Evolutionary conservation across 139 green algal genomes (phyloP), one percentile per base, ranked within the genome.

Genomic region (Volvox reticuliferus): DNA sequence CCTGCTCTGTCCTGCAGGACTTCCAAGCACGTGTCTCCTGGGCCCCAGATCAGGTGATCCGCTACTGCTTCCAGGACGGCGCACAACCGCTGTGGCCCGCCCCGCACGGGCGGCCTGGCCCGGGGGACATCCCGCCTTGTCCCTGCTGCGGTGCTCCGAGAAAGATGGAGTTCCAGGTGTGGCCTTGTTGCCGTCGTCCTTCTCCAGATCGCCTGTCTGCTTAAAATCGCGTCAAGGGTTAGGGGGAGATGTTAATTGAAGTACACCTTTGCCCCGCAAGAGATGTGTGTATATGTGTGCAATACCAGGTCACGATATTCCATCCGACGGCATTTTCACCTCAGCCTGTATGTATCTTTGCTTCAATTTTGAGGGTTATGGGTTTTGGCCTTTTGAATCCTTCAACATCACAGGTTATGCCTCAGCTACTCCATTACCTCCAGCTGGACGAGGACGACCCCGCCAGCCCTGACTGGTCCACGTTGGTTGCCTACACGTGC

Each of bases 101-200:
- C 63, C 79, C 88, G 1, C 76, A 80, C 30, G 67, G 83, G 69
- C 50, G 89, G 18, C 95, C 95, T 1, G 62, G 32, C 2, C 81
- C 90, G 0, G 61, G 61, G 1, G 88, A 93, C 80, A 94, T 98
- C 19, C 96, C 96, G 5, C 67, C 87, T 16, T 98, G 96, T 89
- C 78, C 91, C 50, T 82, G 79, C 36, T 98, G 96, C 84, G 95
- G 96, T 0, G 84, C 50, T 0, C 76, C 92, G 0, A 93, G 96
- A 1, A 76, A 68, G 30, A 97, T 98, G 92, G 96, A 98, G 79
- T 98, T 98, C 86, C 96, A 98, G 93, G 87, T 98, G 81, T 69
- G 96, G 68, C 44, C 9, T 55, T 9, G 44, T 55, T 5, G 44
- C 44, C 44, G 5, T 55, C 44, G 5, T 55, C 44, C 44, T 55